Percentiles rank a stretch among this genome's conserved stretches.
Conservation (phyloP, 176 grass and related monocot species). For the Sorghum bicolor region Sorghum_bicolor_NCBIv3 NC_012871.2:68721001-68721500, state of each 20-base stretch:
- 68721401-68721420: not conserved
- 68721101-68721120: not conserved
- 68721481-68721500: not conserved
- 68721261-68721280: not conserved
- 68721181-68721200: not conserved
- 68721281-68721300: not conserved
- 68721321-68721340: not conserved
- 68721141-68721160: not conserved
- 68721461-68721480: not conserved
- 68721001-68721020: not conserved
- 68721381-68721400: slow-evolving; percentile 1
- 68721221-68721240: not conserved
- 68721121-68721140: not conserved
- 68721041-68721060: not conserved
- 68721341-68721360: slow-evolving; percentile 39
- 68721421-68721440: not conserved
- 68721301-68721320: slow-evolving; percentile 9
- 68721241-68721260: not conserved
- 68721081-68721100: not conserved
- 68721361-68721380: slow-evolving; percentile 27
- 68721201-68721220: not conserved
- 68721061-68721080: not conserved
- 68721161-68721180: not conserved
- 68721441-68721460: not conserved
- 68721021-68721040: not conserved